Base-by-base conservation (phyloP, 1,284 basidiomycete genomes). In the Cystobasidium sp. region DNA sequence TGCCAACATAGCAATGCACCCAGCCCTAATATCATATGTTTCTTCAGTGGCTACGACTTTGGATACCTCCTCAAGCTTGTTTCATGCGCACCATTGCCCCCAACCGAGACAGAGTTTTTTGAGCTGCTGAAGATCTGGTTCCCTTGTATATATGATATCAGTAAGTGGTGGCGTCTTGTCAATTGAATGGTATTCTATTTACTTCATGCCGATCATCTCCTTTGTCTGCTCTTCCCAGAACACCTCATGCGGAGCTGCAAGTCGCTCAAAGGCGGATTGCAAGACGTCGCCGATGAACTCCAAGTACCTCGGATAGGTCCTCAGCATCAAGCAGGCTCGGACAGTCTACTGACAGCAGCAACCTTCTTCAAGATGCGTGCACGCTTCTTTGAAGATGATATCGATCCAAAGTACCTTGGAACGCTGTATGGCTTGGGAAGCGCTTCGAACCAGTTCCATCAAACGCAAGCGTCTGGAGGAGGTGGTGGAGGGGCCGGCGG, bases 61-160 rank as follows among this genome's bases (percentile, higher is more conserved):
- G 96, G 97, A 22, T 99, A 99, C 82, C 91, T 99, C 79, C 89
- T 99, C 83, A 97, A 97, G 83, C 88, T 98, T 65, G 87, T 99
- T 63, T 97, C 95, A 0, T 91, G 89, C 77, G 86, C 90, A 80
- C 91, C 93, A 55, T 84, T 99, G 76, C 97, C 97, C 2, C 88
- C 90, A 39, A 89, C 89, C 31, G 97, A 99, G 84, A 89, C 91
- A 77, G 88, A 89, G 20, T 99, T 99, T 84, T 97, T 98, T 82
- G 88, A 92, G 65, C 87, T 92, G 63, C 87, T 99, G 39, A 87
- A 86, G 77, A 90, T 89, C 78, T 99, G 96, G 96, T 99, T 99
- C 84, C 96, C 96, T 0, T 91, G 90, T 74, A 90, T 97, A 74
- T 98, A 97, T 83, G 96, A 99, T 83, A 94, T 98, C 86, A 99